Conservation (phyloP, 441 rosid genomes). For the Gossypium schwendimanii region DNA sequence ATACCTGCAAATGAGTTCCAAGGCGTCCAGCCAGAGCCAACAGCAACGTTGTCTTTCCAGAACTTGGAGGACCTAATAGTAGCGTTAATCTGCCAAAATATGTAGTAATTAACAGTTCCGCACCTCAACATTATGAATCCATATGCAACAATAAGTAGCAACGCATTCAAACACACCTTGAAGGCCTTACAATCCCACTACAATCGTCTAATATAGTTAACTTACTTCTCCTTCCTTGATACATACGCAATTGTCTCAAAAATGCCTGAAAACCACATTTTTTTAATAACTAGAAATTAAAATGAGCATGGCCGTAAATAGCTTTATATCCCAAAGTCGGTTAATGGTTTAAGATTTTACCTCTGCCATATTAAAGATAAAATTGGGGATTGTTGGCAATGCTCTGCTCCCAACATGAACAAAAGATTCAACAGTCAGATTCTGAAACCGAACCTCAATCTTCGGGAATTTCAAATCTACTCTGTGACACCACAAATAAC, state of each 20-base stretch:
- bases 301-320: neutral
- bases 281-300: neutral
- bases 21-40: constrained; percentile 95
- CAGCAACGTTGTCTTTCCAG: constrained; percentile 87
- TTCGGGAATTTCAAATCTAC: constrained; percentile 81
- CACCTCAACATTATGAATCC: constrained; percentile 6
- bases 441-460: constrained; percentile 82
- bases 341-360: constrained; percentile 24
- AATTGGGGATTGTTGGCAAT: constrained; percentile 89
- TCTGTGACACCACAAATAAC: constrained; percentile 29
- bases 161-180: constrained; percentile 45
- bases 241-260: constrained; percentile 52
- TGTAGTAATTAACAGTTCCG: neutral
- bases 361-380: constrained; percentile 79
- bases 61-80: constrained; percentile 94
- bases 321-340: neutral
- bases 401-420: constrained; percentile 95
- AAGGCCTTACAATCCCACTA: constrained; percentile 80
- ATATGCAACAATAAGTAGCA: neutral
- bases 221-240: constrained; percentile 60
- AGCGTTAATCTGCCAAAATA: constrained; percentile 61
- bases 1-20: constrained; percentile 65
- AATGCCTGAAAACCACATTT: constrained; percentile 41
- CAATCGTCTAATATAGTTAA: constrained; percentile 71
- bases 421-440: constrained; percentile 68